Conservation (phyloP, 768 basidiomycete genomes). For the Leccinum subtestaceum region DNA sequence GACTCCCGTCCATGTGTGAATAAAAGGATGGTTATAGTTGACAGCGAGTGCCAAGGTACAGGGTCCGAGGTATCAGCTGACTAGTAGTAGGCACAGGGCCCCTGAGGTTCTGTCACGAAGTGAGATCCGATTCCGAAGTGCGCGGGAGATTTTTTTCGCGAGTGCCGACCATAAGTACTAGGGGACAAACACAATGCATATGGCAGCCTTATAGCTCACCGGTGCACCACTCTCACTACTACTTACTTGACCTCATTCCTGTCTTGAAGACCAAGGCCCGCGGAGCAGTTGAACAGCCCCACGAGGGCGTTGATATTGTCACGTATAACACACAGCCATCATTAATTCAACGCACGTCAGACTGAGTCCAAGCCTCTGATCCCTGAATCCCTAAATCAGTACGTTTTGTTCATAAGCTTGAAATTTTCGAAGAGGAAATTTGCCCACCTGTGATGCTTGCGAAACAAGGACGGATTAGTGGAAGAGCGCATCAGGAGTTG, state of each 20-base stretch:
- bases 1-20: not conserved
- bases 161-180: not conserved
- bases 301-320: too few relatives aligned
- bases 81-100: not conserved
- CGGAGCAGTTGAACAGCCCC: too few relatives aligned
- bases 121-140: not conserved
- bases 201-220: too few relatives aligned
- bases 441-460: constrained; percentile 28
- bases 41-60: not conserved
- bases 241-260: too few relatives aligned
- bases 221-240: too few relatives aligned
- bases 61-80: not conserved
- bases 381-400: too few relatives aligned
- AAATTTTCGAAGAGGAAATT: constrained; percentile 20
- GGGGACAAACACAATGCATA: too few relatives aligned
- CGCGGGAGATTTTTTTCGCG: not conserved
- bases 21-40: not conserved
- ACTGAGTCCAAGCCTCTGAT: too few relatives aligned
- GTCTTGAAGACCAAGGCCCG: too few relatives aligned
- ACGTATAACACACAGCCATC: too few relatives aligned
- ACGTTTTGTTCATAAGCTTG: too few relatives aligned
- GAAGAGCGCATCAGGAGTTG: not conserved
- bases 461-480: constrained; percentile 23
- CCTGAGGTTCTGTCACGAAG: not conserved
- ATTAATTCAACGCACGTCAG: too few relatives aligned